Evolutionary conservation across 2,329 filamentous ascomycete genomes (phyloP).

Genomic region (Reticulascus tulasneorum): DNA sequence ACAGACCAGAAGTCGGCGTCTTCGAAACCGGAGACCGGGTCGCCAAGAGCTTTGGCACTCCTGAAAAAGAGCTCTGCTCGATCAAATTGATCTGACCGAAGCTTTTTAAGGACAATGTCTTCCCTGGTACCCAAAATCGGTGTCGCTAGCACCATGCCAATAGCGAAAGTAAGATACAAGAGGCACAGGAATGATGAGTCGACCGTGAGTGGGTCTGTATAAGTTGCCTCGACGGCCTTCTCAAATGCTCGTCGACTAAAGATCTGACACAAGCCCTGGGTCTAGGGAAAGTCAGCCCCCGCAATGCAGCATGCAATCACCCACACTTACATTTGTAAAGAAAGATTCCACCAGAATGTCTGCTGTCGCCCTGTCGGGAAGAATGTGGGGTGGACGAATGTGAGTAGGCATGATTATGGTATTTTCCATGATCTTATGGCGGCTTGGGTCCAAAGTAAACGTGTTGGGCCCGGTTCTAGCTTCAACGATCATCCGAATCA

Average conservation of each 20-base stretch:
- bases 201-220: constrained; percentile 46
- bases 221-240: constrained; percentile 46
- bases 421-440: constrained; percentile 54
- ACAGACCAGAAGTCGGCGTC: constrained; percentile 63
- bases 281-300: constrained; percentile 31
- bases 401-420: constrained; percentile 43
- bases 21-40: constrained; percentile 47
- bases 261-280: constrained; percentile 56
- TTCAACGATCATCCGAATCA: constrained; percentile 58
- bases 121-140: constrained; percentile 46
- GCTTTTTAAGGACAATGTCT: constrained; percentile 44
- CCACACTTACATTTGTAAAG: constrained; percentile 51
- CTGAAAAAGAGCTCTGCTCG: constrained; percentile 61
- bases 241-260: constrained; percentile 51
- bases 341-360: constrained; percentile 54
- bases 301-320: background rate
- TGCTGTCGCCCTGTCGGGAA: constrained; percentile 53
- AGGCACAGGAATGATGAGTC: constrained; percentile 53
- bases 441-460: constrained; percentile 54
- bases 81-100: constrained; percentile 44
- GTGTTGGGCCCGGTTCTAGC: constrained; percentile 47
- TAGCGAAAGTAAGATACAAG: constrained; percentile 58
- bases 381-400: constrained; percentile 43
- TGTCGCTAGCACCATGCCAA: constrained; percentile 56
- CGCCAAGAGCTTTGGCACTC: constrained; percentile 50